Conservation (phyloP, 1,139 yeast species). For the Magnusiomyces suaveolens region DNA sequence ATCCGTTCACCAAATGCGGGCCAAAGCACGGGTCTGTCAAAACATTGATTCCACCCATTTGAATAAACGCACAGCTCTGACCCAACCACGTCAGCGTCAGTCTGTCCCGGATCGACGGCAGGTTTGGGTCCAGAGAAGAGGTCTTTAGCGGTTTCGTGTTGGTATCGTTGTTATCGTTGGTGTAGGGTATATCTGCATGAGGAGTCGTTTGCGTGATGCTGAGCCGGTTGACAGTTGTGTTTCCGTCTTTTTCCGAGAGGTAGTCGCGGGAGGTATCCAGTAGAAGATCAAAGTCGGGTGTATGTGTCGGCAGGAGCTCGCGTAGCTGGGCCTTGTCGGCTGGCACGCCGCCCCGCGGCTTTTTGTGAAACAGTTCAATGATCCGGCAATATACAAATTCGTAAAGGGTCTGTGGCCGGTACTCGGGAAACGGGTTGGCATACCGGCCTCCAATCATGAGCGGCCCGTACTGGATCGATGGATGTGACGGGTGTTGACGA, state of each 20-base stretch:
- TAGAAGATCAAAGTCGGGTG: conserved; percentile 48
- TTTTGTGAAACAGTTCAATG: conserved; percentile 56
- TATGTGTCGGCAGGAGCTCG: conserved; percentile 43
- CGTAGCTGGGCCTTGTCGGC: conserved; percentile 37
- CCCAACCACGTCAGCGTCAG: conserved; percentile 84
- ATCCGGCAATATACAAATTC: conserved; percentile 70
- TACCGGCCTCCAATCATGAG: conserved; percentile 65
- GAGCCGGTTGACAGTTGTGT: conserved; percentile 8
- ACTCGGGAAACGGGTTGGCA: conserved; percentile 88
- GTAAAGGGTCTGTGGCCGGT: conserved; percentile 78
- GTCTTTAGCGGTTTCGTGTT: background rate
- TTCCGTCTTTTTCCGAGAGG: conserved; percentile 3
- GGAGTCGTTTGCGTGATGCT: background rate
- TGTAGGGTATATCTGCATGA: background rate
- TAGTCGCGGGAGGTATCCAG: conserved; percentile 23
- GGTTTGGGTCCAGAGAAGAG: conserved; percentile 11
- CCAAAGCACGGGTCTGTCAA: conserved; percentile 81
- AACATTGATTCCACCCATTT: conserved; percentile 61
- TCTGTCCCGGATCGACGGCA: conserved; percentile 36
- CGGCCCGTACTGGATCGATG: conserved; percentile 29
- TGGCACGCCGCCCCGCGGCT: conserved; percentile 63
- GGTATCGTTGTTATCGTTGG: background rate
- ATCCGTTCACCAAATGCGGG: conserved; percentile 51
- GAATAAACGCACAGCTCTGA: conserved; percentile 74
- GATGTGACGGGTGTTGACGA: conserved; percentile 32